A percentile compares a stretch with the other conserved stretches of the same genome.
These are phyloP conservation scores for Sporothrix brasiliensis DNA, from an alignment of 2,329 filamentous ascomycete species.

Conservation along the genomic window DNA sequence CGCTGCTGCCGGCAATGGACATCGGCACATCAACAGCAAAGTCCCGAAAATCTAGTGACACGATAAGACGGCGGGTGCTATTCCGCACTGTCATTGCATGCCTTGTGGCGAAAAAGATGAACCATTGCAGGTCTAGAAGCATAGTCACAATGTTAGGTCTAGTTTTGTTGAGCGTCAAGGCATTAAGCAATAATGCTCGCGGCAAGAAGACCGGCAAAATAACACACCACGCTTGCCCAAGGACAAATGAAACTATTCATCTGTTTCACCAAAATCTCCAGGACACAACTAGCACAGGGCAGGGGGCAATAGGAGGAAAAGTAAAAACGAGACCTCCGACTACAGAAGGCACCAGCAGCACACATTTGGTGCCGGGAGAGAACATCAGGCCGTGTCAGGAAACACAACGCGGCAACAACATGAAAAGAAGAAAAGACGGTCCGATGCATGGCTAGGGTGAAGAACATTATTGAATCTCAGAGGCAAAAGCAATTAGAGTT, in stretches of 20 bases:
- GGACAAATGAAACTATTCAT: background rate
- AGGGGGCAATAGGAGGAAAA: no score
- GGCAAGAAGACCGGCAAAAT: background rate
- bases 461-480: no score
- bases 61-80: slow-evolving; percentile 50
- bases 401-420: no score
- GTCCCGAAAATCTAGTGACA: slow-evolving; percentile 53
- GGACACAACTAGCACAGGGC: background rate
- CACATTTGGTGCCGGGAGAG: background rate
- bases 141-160: background rate
- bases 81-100: slow-evolving; percentile 44
- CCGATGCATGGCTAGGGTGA: no score
- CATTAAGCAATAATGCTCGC: background rate
- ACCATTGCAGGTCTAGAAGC: slow-evolving; percentile 53
- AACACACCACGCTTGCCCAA: background rate
- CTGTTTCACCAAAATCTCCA: background rate
- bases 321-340: background rate
- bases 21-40: slow-evolving; percentile 48
- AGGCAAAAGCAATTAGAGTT: background rate
- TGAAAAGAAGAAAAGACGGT: no score
- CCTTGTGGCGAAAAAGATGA: slow-evolving; percentile 50
- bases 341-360: background rate
- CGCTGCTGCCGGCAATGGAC: slow-evolving; percentile 48
- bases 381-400: no score
- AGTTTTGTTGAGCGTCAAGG: background rate